Conservation (phyloP, 2,329 filamentous ascomycete species). For the Zymoseptoria passerinii region DNA sequence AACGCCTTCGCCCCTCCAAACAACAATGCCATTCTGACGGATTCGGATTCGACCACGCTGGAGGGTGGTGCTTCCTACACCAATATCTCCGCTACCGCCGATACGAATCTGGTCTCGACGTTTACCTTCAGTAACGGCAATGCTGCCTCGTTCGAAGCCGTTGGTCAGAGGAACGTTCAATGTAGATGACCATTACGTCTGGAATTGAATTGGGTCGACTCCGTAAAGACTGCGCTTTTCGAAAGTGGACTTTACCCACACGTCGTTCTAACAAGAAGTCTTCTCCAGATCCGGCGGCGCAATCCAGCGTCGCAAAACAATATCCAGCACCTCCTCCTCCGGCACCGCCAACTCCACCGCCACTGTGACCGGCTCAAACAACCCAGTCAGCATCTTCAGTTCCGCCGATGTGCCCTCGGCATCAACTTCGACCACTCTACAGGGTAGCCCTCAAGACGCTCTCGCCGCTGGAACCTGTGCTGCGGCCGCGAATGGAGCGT, state of each 20-base stretch:
- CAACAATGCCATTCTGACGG: slow-evolving; percentile 4
- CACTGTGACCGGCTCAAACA: slow-evolving; percentile 2
- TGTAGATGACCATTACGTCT: neutral
- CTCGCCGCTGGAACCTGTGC: slow-evolving; percentile 9
- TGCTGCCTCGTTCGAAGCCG: slow-evolving; percentile 6
- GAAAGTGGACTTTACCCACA: neutral
- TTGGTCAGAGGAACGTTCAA: neutral
- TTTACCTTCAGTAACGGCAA: slow-evolving; percentile 8
- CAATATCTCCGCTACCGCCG: slow-evolving; percentile 6
- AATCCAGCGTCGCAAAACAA: slow-evolving; percentile 6
- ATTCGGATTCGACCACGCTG: slow-evolving; percentile 5
- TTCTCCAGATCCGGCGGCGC: slow-evolving; percentile 6
- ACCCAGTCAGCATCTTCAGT: slow-evolving; percentile 1
- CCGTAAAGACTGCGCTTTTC: no score
- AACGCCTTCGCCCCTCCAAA: neutral
- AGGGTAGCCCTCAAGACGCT: slow-evolving; percentile 4
- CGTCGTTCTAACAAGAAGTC: neutral
- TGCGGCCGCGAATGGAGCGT: slow-evolving; percentile 6
- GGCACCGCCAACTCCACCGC: slow-evolving; percentile 8
- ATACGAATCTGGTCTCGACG: slow-evolving; percentile 3
- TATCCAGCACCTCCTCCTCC: slow-evolving; percentile 7
- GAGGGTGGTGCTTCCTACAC: slow-evolving; percentile 7
- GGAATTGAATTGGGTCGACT: no score
- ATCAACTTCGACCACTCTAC: neutral
- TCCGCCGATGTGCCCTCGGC: slow-evolving; percentile 3